These are phyloP conservation scores for Mucor irregularis DNA, from an alignment of 371 early-diverging fungal species.

Conservation along the genomic window DNA sequence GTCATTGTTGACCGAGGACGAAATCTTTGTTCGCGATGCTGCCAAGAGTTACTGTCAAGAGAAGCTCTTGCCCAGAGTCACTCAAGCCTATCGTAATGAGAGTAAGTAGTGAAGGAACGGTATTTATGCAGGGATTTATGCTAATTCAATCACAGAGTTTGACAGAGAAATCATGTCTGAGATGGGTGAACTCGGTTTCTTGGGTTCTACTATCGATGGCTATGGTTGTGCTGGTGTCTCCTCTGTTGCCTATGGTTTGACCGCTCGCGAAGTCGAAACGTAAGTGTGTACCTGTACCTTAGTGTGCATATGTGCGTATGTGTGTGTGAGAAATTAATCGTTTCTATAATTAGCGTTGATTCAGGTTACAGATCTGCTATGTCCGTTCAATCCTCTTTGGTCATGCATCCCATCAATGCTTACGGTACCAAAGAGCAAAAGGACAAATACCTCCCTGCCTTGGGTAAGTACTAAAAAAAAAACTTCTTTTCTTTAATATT, in stretches of 20 bases:
- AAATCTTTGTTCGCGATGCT: constrained; percentile 80
- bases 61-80: constrained; percentile 85
- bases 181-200: constrained; percentile 93
- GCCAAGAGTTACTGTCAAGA: constrained; percentile 89
- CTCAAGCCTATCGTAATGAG: constrained; percentile 86
- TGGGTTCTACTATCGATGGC: constrained; percentile 95
- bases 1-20: constrained; percentile 88
- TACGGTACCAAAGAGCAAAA: constrained; percentile 92
- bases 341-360: constrained; percentile 69
- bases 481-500: neutral
- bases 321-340: neutral
- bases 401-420: constrained; percentile 97
- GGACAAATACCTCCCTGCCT: constrained; percentile 88
- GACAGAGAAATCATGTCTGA: constrained; percentile 90
- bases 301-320: too few species aligned
- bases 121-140: neutral
- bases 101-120: constrained; percentile 64
- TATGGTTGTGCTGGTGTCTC: constrained; percentile 98
- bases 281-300: constrained; percentile 28
- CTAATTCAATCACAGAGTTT: constrained; percentile 56
- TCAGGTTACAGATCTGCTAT: constrained; percentile 97
- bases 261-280: constrained; percentile 95
- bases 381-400: constrained; percentile 97
- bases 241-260: constrained; percentile 95
- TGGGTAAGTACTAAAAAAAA: constrained; percentile 55